phyloP scores from a whole-genome alignment of 2,329 filamentous ascomycete species.

The Achaetomium macrosporum region DNA sequence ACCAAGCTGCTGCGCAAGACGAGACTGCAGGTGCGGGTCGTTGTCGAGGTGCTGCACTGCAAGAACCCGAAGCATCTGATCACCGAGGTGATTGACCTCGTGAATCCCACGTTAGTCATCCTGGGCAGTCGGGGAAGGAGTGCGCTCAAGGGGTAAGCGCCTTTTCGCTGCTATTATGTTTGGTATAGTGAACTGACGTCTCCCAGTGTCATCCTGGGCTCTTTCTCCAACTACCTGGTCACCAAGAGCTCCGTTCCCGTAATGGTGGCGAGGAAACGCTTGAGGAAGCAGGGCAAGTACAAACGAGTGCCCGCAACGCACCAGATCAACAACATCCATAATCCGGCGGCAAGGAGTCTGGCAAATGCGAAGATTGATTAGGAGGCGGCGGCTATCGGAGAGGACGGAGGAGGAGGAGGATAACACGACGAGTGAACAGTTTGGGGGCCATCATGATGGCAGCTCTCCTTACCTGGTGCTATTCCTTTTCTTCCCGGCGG shows the following conservation, averaged over 20 bases:
- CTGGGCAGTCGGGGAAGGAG: slow-evolving; percentile 87
- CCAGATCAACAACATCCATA: slow-evolving; percentile 75
- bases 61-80: slow-evolving; percentile 96
- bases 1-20: slow-evolving; percentile 87
- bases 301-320: slow-evolving; percentile 59
- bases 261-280: slow-evolving; percentile 91
- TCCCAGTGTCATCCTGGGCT: slow-evolving; percentile 79
- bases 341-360: slow-evolving; percentile 59
- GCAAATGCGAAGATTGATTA: slow-evolving; percentile 72
- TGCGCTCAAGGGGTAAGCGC: slow-evolving; percentile 79
- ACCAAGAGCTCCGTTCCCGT: slow-evolving; percentile 95
- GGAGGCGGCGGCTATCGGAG: slow-evolving; percentile 6
- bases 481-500: no score
- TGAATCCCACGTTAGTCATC: slow-evolving; percentile 87
- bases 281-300: slow-evolving; percentile 81
- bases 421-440: not conserved
- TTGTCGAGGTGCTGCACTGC: slow-evolving; percentile 96
- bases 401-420: not conserved
- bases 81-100: slow-evolving; percentile 91
- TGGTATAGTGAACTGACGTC: slow-evolving; percentile 27
- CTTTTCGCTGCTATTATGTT: not conserved
- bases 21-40: slow-evolving; percentile 82
- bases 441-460: no score
- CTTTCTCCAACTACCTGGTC: slow-evolving; percentile 95
- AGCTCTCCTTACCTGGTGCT: no score